Evolutionary conservation across 495 filamentous ascomycete genomes (phyloP), one percentile per base, ranked within the genome.

Genomic region (Massariosphaeria phaeospora): DNA sequence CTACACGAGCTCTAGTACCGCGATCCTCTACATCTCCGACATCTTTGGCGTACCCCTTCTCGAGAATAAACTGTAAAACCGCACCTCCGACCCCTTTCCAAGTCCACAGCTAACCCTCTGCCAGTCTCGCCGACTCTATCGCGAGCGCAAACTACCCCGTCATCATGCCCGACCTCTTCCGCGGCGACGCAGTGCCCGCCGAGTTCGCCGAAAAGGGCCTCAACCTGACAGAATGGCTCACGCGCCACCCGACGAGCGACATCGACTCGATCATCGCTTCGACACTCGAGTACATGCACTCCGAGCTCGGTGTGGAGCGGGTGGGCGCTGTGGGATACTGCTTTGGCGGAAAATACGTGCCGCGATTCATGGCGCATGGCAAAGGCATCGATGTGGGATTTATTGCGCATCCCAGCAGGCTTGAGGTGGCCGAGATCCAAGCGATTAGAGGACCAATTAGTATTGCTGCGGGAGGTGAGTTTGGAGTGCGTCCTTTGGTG

Each of bases 151-250:
- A 18, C 24, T 48, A 47, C 29, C 8, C 27, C 2, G 50, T 54
- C 13, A 47, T 59, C 11, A 34, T 54, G 33, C 56, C 56, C 2
- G 56, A 59, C 25, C 41, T 59, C 20, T 59, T 59, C 56, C 31
- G 41, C 10, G 56, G 56, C 20, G 42, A 59, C 20, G 27, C 55
- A 2, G 36, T 58, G 12, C 38, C 55, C 4, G 39, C 30, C 1
- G 27, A 5, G 11, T 21, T 25, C 10, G 8, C 26, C 10, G 48
- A 47, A 31, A 27, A 23, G 12, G 20, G 20, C n/a, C 20, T 59
- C 24, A 48, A 59, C 34, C 17, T 54, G 15, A 33, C 48, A 10
- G 48, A 18, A 11, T 59, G 48, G 48, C 24, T 8, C 29, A 31
- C 49, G 13, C 27, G 30, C 5, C 56, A 59, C 27, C 48, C 48